phyloP scores from a whole-genome alignment of 345 rosid species.

The Turritis glabra region DNA sequence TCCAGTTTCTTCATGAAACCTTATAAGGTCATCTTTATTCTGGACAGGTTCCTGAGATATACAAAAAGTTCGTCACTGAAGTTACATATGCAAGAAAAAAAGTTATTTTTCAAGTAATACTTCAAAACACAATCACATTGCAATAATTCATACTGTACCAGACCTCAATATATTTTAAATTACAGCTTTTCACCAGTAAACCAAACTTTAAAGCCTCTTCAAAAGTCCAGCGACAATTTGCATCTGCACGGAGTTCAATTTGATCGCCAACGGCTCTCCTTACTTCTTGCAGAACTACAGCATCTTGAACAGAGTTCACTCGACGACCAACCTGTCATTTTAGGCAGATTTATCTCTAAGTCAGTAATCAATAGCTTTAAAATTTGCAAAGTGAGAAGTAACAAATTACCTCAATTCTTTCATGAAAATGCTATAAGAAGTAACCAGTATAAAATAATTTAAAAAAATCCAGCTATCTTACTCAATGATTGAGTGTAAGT shows the following conservation, averaged over 20 bases:
- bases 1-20: constrained; percentile 87
- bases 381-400: constrained; percentile 5
- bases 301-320: constrained; percentile 70
- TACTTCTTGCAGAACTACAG: constrained; percentile 74
- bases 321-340: constrained; percentile 77
- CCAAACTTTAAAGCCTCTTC: constrained; percentile 77
- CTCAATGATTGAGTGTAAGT: constrained; percentile 23
- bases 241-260: constrained; percentile 87
- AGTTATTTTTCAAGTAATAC: constrained; percentile 1
- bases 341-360: constrained; percentile 30
- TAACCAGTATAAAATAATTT: not conserved
- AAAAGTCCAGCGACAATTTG: constrained; percentile 85
- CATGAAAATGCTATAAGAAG: constrained; percentile 16
- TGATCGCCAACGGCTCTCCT: constrained; percentile 66
- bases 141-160: not conserved
- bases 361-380: constrained; percentile 30
- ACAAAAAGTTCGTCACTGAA: constrained; percentile 18
- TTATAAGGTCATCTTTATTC: constrained; percentile 66
- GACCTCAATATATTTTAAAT: constrained; percentile 92
- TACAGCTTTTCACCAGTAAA: constrained; percentile 62
- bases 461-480: constrained; percentile 12
- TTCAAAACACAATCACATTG: constrained; percentile 9
- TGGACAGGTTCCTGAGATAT: constrained; percentile 85
- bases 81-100: constrained; percentile 15
- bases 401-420: not conserved